Conservation (phyloP, 2,329 filamentous ascomycete species). For the Xylaria sp. region DNA sequence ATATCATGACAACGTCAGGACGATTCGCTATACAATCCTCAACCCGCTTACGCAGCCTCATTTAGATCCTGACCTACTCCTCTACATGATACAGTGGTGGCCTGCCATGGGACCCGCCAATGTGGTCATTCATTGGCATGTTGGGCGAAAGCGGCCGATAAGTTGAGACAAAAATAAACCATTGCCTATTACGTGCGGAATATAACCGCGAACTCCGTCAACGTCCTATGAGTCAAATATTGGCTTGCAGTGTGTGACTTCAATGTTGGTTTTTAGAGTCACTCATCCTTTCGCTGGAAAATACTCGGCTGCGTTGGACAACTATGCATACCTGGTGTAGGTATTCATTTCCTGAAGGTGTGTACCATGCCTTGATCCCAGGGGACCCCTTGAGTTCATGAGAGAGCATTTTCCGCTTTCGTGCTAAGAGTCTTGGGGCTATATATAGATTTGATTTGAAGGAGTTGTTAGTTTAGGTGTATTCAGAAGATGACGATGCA, state of each 20-base stretch:
- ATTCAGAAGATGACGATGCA: slow-evolving; percentile 22
- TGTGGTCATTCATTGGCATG: slow-evolving; percentile 20
- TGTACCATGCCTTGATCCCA: neutral
- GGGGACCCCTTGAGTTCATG: slow-evolving; percentile 12
- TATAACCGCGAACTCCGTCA: slow-evolving; percentile 30
- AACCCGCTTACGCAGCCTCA: slow-evolving; percentile 28
- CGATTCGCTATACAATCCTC: neutral
- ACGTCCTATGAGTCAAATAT: slow-evolving; percentile 5
- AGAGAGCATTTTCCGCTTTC: slow-evolving; percentile 26
- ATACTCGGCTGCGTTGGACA: neutral
- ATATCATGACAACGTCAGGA: slow-evolving; percentile 2
- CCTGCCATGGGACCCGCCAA: slow-evolving; percentile 30
- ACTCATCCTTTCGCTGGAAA: neutral
- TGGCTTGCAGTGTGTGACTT: slow-evolving; percentile 1
- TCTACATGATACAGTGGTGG: slow-evolving; percentile 6
- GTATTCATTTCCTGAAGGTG: slow-evolving; percentile 4
- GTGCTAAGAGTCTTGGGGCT: slow-evolving; percentile 8
- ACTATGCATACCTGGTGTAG: neutral
- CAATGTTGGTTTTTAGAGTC: neutral
- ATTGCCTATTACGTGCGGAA: slow-evolving; percentile 22
- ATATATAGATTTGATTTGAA: slow-evolving; percentile 38
- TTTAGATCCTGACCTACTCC: slow-evolving; percentile 11
- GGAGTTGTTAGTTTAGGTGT: slow-evolving; percentile 18
- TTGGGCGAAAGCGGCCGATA: slow-evolving; percentile 26
- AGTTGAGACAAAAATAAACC: slow-evolving; percentile 37